Evolutionary conservation across 139 green algal species (phyloP), one percentile per base, ranked within the genome.

Genomic region (Coelastrella sp.): DNA sequence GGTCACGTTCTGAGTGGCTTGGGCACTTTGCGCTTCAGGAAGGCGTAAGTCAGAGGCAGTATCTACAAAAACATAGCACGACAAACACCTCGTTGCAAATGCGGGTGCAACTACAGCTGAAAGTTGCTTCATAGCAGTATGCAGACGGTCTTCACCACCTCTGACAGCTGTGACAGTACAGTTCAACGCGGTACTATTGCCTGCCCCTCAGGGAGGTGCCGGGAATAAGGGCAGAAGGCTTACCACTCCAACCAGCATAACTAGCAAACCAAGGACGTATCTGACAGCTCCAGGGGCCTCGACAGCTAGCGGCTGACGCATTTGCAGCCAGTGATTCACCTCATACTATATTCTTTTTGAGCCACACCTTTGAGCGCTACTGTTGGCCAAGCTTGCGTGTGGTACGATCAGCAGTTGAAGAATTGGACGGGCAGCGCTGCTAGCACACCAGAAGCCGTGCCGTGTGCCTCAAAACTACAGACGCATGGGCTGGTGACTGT

Each of bases 181-280:
- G 11, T 13, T 19, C 11, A 71, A 71, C 10, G 61, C 61, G 8
- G 61, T 19, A 2, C 11, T 13, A 2, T 13, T 19, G 8, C 10
- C 61, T 71, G 61, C 8, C 61, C 11, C 61, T 71, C 8, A 19
- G 2, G 61, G 8, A 10, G 8, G 61, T 71, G 61, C 0, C 11
- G 61, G 61, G 61, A 71, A 4, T 47, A 14, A 22, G 68, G 22
- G 17, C 68, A 32, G 14, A 14, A 71, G 32, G 32, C 86, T 86
- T 74, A 94, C 92, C 73, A 95, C 92, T 75, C 91, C 91, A 82
- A 90, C 47, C 5, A 95, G 14, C 91, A 95, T 93, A 5, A 93
- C 71, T 19, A 91, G 19, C 4, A 88, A 23, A 7, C 92, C 92
- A 4, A 90, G 60, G 22, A 95, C 64, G 68, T 95, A 95, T 6